A percentile compares a stretch with the other conserved stretches of the same genome.
These are phyloP conservation scores for Scalesia atractyloides DNA, from an alignment of 129 eudicot genomes.

Conservation along the genomic window DNA sequence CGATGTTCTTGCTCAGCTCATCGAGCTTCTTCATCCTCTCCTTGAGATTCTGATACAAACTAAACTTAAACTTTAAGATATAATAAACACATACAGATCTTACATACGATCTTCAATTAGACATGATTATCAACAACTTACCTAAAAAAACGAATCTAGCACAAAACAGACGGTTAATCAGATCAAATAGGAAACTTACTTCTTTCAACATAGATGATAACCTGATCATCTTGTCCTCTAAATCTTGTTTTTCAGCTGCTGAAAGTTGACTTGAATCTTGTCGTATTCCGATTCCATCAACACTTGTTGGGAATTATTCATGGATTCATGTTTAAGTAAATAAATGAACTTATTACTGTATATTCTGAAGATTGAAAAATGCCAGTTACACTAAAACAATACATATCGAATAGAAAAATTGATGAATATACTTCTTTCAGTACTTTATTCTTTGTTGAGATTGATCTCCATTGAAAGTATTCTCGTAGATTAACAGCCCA, in stretches of 20 bases:
- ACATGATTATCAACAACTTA: too few relatives aligned
- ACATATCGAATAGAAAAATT: constrained; percentile 47
- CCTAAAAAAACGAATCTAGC: too few relatives aligned
- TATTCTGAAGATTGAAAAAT: background rate
- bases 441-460: constrained; percentile 25
- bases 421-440: constrained; percentile 20
- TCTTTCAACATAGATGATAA: constrained; percentile 80
- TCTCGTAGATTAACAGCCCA: background rate
- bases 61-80: too few relatives aligned
- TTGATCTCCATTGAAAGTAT: constrained; percentile 34
- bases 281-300: constrained; percentile 39
- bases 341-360: background rate
- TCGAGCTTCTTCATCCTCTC: too few relatives aligned
- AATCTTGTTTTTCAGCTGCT: constrained; percentile 65
- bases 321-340: constrained; percentile 4
- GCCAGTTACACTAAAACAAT: constrained; percentile 11
- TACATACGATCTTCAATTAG: too few relatives aligned
- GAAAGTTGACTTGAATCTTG: constrained; percentile 54
- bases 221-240: constrained; percentile 67
- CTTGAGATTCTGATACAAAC: too few relatives aligned
- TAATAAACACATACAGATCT: too few relatives aligned
- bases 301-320: constrained; percentile 35
- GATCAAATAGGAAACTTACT: constrained; percentile 30
- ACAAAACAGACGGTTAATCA: too few relatives aligned
- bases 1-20: too few relatives aligned